Evolutionary conservation across 73 alveolate species (phyloP), one percentile per base, ranked within the genome.

Genomic region (Loxodes magnus): DNA sequence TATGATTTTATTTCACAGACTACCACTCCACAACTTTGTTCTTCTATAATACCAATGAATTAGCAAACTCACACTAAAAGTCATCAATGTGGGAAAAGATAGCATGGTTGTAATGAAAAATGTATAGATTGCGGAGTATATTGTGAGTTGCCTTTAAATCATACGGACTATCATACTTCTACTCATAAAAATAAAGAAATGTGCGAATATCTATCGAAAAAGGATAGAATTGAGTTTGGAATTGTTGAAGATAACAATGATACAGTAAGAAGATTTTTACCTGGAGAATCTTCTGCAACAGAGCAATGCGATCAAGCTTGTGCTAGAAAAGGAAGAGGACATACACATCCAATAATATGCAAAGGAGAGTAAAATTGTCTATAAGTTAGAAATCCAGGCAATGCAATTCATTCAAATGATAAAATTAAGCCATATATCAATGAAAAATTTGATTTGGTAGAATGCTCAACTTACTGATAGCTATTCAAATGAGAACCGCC

Each of bases 91-190:
- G 24, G 56, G 5, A 4, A 9, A 44, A 20, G 15, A 5, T n/a
- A 4, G 6, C 82, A 68, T 22, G 48, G 51, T 21, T 68, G 82
- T 29, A 16, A 1, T 3, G 27, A 29, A 7, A 20, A 43, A 35
- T 68, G 82, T 62, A 67, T 68, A 0, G 82, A 68, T 20, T 68
- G 82, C 63, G 22, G 23, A 19, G 26, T 52, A 27, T 61, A 46
- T 30, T 68, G 82, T 43, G 37, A 19, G 15, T 5, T n/a, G 24
- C 17, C 26, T 0, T 21, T 21, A 3, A 69, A 58, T 6, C 82
- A 68, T 48, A 50, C 29, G 2, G 82, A 75, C 1, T 25, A n/a
- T 6, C 82, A 68, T 48, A 9, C 23, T 4, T 29, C 75, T 9
- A 43, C 69, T 37, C 82, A 68, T 33, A 43, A 63, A 21, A 61